A percentile compares a stretch with the other conserved stretches of the same genome.
Conservation (phyloP, 129 eudicot species). For the Flaveria ramosissima region DNA sequence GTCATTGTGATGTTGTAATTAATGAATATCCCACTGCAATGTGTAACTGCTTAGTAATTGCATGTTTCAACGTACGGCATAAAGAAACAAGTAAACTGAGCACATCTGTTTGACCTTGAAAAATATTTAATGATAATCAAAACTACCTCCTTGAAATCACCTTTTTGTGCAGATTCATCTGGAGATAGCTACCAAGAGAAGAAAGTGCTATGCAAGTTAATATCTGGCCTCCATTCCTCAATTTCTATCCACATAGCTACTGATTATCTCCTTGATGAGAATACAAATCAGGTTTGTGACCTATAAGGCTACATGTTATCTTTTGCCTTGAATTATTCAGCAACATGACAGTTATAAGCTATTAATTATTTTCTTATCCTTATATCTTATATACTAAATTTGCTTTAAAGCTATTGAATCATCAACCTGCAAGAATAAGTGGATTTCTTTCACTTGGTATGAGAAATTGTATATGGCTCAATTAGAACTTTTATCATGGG, state of each 20-base stretch:
- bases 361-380: neutral
- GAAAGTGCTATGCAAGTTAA: constrained; percentile 76
- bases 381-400: neutral
- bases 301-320: constrained; percentile 17
- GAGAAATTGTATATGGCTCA: neutral
- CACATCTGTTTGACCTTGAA: neutral
- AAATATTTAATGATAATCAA: neutral
- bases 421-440: neutral
- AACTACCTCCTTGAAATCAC: constrained; percentile 7
- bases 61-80: neutral
- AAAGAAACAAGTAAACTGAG: constrained; percentile 14
- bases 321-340: neutral
- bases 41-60: constrained; percentile 7
- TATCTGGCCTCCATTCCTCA: constrained; percentile 92
- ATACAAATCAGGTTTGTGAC: constrained; percentile 58
- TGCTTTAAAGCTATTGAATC: neutral
- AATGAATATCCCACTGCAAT: constrained; percentile 6
- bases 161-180: constrained; percentile 54
- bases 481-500: neutral
- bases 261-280: constrained; percentile 86
- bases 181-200: constrained; percentile 88
- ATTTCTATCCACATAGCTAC: constrained; percentile 89
- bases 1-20: constrained; percentile 10
- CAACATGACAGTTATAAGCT: neutral
- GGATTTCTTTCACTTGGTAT: neutral